Evolutionary conservation across 2,329 filamentous ascomycete species (phyloP).

Genomic region (Thelonectria discophora): DNA sequence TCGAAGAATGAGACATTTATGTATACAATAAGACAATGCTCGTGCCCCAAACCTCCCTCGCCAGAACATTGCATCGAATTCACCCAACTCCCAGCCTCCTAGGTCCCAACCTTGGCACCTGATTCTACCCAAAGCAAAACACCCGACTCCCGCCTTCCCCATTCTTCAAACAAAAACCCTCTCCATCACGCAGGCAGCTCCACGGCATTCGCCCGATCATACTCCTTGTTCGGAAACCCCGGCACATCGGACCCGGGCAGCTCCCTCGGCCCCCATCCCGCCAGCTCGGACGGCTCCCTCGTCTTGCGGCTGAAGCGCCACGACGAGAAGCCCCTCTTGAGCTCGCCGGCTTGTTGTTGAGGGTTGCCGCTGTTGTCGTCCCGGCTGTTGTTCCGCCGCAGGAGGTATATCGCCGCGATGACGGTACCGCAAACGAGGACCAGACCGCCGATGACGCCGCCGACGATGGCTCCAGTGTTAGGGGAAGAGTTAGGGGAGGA

Average conservation of each 20-base stretch:
- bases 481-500: constrained; percentile 20
- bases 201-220: neutral
- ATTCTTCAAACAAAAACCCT: too few species aligned
- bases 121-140: too few species aligned
- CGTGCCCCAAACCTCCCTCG: too few species aligned
- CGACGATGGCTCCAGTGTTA: constrained; percentile 46
- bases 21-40: too few species aligned
- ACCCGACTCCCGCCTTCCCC: too few species aligned
- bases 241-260: neutral
- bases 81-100: too few species aligned
- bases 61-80: too few species aligned
- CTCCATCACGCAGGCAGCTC: neutral
- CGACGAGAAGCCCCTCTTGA: neutral
- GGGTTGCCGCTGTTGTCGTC: neutral
- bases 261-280: neutral
- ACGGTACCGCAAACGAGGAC: constrained; percentile 45
- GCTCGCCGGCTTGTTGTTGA: neutral
- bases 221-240: neutral
- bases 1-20: too few species aligned
- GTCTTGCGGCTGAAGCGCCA: neutral
- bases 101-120: too few species aligned
- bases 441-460: constrained; percentile 47
- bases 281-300: neutral
- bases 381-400: neutral
- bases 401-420: constrained; percentile 23